Conservation (phyloP, 129 eudicot genomes). For the Escallonia herrerae region DNA sequence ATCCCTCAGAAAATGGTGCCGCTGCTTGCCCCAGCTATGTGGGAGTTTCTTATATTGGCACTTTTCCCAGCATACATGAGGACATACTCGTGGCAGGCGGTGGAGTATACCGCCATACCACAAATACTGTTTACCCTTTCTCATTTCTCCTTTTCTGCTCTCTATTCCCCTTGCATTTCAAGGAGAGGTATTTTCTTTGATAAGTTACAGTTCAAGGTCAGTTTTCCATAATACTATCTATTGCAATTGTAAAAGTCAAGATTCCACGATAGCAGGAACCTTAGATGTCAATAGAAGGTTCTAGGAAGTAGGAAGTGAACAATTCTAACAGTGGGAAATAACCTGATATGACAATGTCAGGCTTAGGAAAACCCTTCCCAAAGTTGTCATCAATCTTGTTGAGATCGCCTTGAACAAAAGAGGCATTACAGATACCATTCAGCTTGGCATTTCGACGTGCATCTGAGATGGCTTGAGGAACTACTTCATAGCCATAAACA, state of each 20-base stretch:
- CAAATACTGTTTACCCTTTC: no score
- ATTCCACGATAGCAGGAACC: not conserved
- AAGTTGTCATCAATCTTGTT: conserved; percentile 76
- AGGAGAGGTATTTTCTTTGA: no score
- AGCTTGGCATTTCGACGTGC: conserved; percentile 78
- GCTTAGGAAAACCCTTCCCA: conserved; percentile 73
- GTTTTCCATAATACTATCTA: not conserved
- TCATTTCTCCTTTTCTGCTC: no score
- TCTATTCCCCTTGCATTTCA: no score
- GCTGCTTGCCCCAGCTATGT: no score
- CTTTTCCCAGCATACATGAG: no score
- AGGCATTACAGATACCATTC: conserved; percentile 73
- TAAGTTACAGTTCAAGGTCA: not conserved
- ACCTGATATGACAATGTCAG: conserved; percentile 91
- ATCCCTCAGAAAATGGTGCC: no score
- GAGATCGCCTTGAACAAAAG: conserved; percentile 90
- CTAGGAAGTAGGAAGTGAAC: not conserved
- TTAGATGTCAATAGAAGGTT: not conserved
- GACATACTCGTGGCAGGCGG: no score
- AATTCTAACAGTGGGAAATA: conserved; percentile 10
- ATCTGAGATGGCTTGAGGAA: conserved; percentile 82
- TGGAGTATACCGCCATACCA: no score
- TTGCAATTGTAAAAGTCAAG: not conserved
- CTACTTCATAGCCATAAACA: conserved; percentile 93
- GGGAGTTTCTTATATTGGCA: no score